A percentile compares a stretch with the other conserved stretches of the same genome.
These are phyloP conservation scores for Vigna mungo DNA, from an alignment of 306 rosid genomes.

Conservation along the genomic window DNA sequence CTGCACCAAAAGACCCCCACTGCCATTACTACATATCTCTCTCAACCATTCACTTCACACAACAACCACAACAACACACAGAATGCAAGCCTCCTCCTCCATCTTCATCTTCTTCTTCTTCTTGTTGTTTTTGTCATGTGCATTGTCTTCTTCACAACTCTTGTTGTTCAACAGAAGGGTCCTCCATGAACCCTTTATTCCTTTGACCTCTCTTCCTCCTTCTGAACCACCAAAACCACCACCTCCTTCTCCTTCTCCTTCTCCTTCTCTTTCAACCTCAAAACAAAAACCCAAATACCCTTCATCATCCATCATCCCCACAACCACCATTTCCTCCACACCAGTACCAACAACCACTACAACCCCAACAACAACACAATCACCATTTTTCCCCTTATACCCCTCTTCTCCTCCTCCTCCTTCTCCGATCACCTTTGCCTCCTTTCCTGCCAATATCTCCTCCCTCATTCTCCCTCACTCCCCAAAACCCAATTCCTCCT, in stretches of 20 bases:
- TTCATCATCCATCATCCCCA: conserved; percentile 63
- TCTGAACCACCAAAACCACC: conserved; percentile 54
- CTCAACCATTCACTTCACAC: conserved; percentile 13
- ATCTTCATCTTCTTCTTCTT: conserved; percentile 13
- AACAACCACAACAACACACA: conserved; percentile 4
- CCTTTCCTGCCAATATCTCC: conserved; percentile 95
- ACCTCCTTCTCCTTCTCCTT: conserved; percentile 34
- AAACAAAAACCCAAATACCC: conserved; percentile 60
- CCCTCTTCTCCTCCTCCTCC: conserved; percentile 77
- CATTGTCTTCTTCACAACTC: conserved; percentile 29
- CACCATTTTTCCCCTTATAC: conserved; percentile 87
- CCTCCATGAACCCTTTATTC: conserved; percentile 76
- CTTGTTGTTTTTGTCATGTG: conserved; percentile 32
- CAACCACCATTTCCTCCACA: conserved; percentile 50
- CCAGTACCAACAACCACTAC: conserved; percentile 18
- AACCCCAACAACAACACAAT: conserved; percentile 46
- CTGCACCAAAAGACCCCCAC: conserved; percentile 12
- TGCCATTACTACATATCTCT: not conserved
- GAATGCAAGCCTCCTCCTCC: conserved; percentile 55
- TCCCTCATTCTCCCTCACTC: conserved; percentile 74
- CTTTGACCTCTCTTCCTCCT: conserved; percentile 59
- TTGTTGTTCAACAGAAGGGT: conserved; percentile 50
- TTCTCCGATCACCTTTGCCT: conserved; percentile 66
- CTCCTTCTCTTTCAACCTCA: conserved; percentile 24
- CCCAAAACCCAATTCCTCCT: conserved; percentile 46